Percentiles rank a stretch among this genome's conserved stretches.
Evolutionary conservation across 2,329 filamentous ascomycete genomes (phyloP).

Genomic region (Fusarium agapanthi): DNA sequence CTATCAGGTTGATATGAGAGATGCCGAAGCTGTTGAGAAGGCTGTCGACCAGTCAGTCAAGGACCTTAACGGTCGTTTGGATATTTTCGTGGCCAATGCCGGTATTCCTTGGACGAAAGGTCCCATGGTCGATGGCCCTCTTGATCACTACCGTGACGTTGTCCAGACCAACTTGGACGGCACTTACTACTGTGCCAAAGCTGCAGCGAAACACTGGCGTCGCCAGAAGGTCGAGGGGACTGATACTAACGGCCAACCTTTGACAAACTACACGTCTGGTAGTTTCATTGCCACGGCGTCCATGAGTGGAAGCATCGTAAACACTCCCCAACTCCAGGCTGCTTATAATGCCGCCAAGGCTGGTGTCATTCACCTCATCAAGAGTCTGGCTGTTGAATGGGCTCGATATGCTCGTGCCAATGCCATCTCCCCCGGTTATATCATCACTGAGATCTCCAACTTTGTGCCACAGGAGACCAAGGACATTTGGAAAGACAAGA

Average conservation of each 20-base stretch:
- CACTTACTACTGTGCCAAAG: constrained; percentile 77
- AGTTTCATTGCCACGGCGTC: constrained; percentile 62
- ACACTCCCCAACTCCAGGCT: constrained; percentile 62
- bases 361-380: constrained; percentile 64
- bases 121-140: constrained; percentile 68
- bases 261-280: constrained; percentile 46
- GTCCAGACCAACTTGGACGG: constrained; percentile 75
- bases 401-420: constrained; percentile 66
- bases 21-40: constrained; percentile 57
- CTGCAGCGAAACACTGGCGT: constrained; percentile 72
- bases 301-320: constrained; percentile 61
- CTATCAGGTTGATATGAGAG: constrained; percentile 67
- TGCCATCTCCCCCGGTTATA: constrained; percentile 55
- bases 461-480: constrained; percentile 41
- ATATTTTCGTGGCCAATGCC: constrained; percentile 80
- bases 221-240: constrained; percentile 73
- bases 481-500: constrained; percentile 41
- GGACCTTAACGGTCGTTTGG: constrained; percentile 76
- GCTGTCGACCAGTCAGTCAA: constrained; percentile 60
- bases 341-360: constrained; percentile 67
- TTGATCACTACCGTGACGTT: constrained; percentile 73
- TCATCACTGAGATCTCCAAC: constrained; percentile 42
- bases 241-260: constrained; percentile 26
- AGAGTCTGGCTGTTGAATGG: constrained; percentile 65
- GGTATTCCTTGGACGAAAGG: constrained; percentile 78